Evolutionary conservation across 495 filamentous ascomycete species (phyloP), one percentile per base, ranked within the genome.

Genomic region (Neurospora sp.): DNA sequence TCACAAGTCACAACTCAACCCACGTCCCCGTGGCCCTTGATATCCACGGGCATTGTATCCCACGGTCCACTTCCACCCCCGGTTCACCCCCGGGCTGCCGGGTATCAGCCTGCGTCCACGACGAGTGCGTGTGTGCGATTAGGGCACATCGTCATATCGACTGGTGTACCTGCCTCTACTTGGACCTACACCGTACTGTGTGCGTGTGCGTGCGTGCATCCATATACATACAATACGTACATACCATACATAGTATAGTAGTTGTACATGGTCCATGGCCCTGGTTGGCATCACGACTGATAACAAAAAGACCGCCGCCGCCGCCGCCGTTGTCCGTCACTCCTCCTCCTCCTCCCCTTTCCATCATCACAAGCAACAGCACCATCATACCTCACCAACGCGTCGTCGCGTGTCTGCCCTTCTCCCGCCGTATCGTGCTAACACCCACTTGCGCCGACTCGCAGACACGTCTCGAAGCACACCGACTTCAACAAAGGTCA

Each of bases 391-490:
- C 39, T 71, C 40, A 53, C 70, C 48, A 38, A 69, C 75, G 73
- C 74, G 75, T 77, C 77, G 79, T 66, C 70, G 42, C 74, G 74
- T 76, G 71, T 74, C 70, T 76, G 27, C 27, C 70, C 20, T 70
- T 42, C 53, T 35, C 40, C 41, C 59, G 3, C 53, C 53, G 20
- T 69, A 16, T 37, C 74, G 70, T 73, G 71, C 46, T 78, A 76
- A 77, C 74, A 61, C 73, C 69, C 70, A 68, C 68, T 66, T 77
- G 81, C 79, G 69, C 69, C 76, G 71, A 69, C 18, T 75, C 46
- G 71, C 72, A 85, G 84, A 83, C 72, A 74, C 82, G 84, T 80
- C 84, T 82, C 81, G 81, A 86, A 87, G 85, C 82, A 83, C 80
- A 69, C 74, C 73, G 73, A 78, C 78, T 75, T 70, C 69, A 75